A percentile compares a stretch with the other conserved stretches of the same genome.
Conservation (phyloP, 129 eudicot species). For the Chrysanthemum seticuspe region DNA sequence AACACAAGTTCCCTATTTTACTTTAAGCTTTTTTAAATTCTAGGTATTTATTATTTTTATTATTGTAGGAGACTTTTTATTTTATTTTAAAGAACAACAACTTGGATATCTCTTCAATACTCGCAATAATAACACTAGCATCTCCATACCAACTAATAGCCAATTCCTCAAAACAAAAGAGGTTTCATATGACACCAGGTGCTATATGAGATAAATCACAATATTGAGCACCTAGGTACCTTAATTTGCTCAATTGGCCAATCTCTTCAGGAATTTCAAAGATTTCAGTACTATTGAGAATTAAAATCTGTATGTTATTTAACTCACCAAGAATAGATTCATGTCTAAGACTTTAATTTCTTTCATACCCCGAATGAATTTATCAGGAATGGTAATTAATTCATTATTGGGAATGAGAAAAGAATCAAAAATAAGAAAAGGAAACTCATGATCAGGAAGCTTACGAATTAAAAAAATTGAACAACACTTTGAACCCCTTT, state of each 20-base stretch:
- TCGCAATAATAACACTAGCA: too few species aligned
- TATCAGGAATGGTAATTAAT: not conserved
- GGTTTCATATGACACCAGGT: not conserved
- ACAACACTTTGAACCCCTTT: too few species aligned
- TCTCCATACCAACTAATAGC: not conserved
- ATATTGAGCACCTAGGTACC: not conserved
- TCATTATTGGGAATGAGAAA: not conserved
- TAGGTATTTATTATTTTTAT: too few species aligned
- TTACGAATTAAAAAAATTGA: not conserved
- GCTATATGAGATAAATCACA: not conserved
- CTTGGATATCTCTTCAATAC: not conserved
- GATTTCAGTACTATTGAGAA: not conserved
- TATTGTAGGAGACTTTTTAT: too few species aligned
- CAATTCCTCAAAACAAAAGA: not conserved
- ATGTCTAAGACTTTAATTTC: slow-evolving; percentile 18
- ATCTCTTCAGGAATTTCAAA: slow-evolving; percentile 13
- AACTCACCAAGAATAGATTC: slow-evolving; percentile 10
- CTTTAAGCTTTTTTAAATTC: too few species aligned
- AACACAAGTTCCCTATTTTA: too few species aligned
- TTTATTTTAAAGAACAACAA: not conserved
- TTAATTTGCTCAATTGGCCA: not conserved
- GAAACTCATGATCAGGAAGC: slow-evolving; percentile 6
- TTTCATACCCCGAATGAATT: slow-evolving; percentile 10
- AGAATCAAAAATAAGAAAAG: not conserved
- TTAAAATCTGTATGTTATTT: slow-evolving; percentile 13